Conservation (phyloP, 2,329 filamentous ascomycete species). For the Diaporthe amygdali region DNA sequence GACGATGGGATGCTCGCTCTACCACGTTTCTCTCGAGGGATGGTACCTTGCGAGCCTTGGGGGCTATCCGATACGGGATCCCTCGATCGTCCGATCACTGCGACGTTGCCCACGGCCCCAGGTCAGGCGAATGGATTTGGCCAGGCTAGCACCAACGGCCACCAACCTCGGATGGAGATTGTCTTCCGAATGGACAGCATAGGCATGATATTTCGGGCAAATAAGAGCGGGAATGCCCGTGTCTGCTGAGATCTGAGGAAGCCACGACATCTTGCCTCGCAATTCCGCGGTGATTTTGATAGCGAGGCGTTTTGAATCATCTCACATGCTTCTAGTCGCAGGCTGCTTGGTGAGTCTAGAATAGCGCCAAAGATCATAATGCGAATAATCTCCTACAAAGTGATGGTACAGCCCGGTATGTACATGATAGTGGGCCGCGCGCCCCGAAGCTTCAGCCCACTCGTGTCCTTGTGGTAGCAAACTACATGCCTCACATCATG, state of each 20-base stretch:
- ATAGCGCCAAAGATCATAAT: background rate
- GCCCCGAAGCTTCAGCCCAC: background rate
- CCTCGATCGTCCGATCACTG: constrained; percentile 13
- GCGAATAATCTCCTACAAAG: background rate
- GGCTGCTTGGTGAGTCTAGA: background rate
- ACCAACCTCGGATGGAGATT: constrained; percentile 4
- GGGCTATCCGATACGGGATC: background rate
- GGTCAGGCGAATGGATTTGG: background rate
- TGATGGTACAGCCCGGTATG: constrained; percentile 1
- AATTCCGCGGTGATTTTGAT: background rate
- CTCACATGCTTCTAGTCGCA: background rate
- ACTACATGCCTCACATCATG: background rate
- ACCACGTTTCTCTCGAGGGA: background rate
- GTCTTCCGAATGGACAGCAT: background rate
- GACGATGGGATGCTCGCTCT: background rate
- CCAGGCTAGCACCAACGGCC: constrained; percentile 14
- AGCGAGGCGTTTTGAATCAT: constrained; percentile 1
- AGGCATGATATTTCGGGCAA: background rate
- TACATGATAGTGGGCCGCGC: background rate
- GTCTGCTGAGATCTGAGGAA: background rate
- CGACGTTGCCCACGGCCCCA: background rate
- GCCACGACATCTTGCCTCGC: background rate
- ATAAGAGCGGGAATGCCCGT: background rate
- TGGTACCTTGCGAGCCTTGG: constrained; percentile 10
- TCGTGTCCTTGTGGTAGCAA: background rate